phyloP scores from a whole-genome alignment of 2,329 filamentous ascomycete species.

The Talaromyces sp. region DNA sequence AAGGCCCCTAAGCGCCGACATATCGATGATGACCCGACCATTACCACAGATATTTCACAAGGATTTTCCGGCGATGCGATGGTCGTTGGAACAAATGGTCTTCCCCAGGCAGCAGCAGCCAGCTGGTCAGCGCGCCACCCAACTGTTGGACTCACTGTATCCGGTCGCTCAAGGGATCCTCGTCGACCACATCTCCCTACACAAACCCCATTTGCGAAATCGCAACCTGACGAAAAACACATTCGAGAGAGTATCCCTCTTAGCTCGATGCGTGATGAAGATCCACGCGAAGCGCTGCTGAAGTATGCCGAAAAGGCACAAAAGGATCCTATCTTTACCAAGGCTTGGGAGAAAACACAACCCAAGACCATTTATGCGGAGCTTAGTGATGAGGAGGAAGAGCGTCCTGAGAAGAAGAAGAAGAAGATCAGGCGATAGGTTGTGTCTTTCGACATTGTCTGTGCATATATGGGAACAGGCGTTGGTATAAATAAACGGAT shows the following conservation, averaged over 20 bases:
- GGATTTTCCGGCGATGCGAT: conserved; percentile 83
- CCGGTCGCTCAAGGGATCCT: conserved; percentile 74
- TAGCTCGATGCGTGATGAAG: conserved; percentile 90
- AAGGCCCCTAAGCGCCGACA: conserved; percentile 92
- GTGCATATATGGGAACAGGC: conserved; percentile 13
- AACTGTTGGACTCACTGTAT: conserved; percentile 71
- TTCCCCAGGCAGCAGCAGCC: conserved; percentile 73
- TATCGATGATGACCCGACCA: conserved; percentile 83
- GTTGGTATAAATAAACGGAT: not conserved
- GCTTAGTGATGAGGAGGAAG: conserved; percentile 73
- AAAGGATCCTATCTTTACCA: conserved; percentile 91
- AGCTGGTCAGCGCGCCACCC: conserved; percentile 60
- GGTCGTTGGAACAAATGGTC: conserved; percentile 63
- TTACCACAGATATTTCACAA: conserved; percentile 78
- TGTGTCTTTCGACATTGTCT: not conserved
- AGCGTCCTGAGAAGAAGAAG: conserved; percentile 67
- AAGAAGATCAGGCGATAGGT: conserved; percentile 43
- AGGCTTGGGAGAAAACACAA: conserved; percentile 88
- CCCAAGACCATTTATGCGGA: conserved; percentile 90
- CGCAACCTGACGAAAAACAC: conserved; percentile 82
- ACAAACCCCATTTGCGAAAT: conserved; percentile 86
- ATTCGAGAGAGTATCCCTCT: conserved; percentile 85
- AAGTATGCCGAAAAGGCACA: conserved; percentile 94
- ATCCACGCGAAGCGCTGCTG: conserved; percentile 86
- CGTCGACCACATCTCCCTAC: conserved; percentile 78